phyloP scores from a whole-genome alignment of 176 grass and related monocot species.

The Cenchrus americanus region DNA sequence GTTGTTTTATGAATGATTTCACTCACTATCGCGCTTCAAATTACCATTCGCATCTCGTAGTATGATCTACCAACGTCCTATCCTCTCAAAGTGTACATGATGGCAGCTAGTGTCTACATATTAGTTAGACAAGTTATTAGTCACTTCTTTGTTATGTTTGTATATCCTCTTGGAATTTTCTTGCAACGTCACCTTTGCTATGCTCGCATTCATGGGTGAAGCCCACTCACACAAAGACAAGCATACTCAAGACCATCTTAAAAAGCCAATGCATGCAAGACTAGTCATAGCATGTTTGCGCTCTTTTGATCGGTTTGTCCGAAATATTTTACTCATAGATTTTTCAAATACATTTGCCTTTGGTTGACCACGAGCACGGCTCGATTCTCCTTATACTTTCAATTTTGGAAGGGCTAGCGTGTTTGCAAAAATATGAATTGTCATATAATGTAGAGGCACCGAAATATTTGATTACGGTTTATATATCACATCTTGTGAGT shows the following conservation, averaged over 20 bases:
- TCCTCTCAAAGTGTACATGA: too few relatives aligned
- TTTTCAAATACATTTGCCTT: conserved; percentile 5
- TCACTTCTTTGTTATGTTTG: too few relatives aligned
- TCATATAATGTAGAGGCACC: neutral
- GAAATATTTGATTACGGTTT: neutral
- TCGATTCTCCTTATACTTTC: conserved; percentile 5
- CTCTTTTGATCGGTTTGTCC: neutral
- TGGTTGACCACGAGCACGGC: neutral
- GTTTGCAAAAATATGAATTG: neutral
- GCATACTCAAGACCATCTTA: too few relatives aligned
- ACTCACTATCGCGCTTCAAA: too few relatives aligned
- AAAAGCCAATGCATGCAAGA: neutral
- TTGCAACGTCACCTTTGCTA: too few relatives aligned
- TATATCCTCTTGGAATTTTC: too few relatives aligned
- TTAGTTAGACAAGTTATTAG: too few relatives aligned
- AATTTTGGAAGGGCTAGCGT: neutral
- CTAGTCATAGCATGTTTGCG: neutral
- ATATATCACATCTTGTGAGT: conserved; percentile 3
- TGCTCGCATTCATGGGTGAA: too few relatives aligned
- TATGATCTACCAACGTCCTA: too few relatives aligned
- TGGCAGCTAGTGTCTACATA: too few relatives aligned
- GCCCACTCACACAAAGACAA: neutral
- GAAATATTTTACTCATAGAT: neutral
- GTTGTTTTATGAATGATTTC: too few relatives aligned
- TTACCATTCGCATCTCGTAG: too few relatives aligned